phyloP scores from a whole-genome alignment of 441 rosid species.

The Adansonia madagascariensis region DNA sequence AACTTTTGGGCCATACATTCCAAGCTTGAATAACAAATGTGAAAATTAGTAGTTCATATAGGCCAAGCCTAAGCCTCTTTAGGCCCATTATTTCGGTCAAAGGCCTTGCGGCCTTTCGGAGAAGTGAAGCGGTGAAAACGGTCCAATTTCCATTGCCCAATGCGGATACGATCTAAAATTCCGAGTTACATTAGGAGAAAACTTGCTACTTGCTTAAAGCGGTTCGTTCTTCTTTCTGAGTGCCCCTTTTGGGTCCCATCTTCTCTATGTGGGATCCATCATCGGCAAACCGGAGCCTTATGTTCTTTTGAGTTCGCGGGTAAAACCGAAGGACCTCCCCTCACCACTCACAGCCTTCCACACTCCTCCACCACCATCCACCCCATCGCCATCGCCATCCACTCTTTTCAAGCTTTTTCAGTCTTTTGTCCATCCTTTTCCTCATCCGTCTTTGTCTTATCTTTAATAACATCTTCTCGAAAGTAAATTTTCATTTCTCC shows the following conservation, averaged over 20 bases:
- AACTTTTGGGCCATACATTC: not conserved
- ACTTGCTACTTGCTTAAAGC: too few species aligned
- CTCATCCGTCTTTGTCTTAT: not conserved
- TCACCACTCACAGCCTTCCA: not conserved
- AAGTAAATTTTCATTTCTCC: too few species aligned
- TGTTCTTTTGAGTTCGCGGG: not conserved
- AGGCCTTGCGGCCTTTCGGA: not conserved
- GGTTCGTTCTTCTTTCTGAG: too few species aligned
- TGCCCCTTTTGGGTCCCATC: not conserved
- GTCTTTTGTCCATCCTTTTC: conserved; percentile 15
- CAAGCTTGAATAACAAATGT: not conserved
- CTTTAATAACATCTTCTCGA: not conserved
- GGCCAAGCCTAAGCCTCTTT: not conserved
- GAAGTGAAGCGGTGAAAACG: not conserved
- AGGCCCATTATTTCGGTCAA: not conserved
- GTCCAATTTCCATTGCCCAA: not conserved
- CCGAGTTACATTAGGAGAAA: not conserved
- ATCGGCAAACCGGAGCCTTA: conserved; percentile 15
- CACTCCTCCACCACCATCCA: not conserved
- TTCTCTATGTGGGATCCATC: conserved; percentile 16
- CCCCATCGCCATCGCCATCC: conserved; percentile 9
- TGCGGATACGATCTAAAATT: not conserved
- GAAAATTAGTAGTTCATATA: not conserved
- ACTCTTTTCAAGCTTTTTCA: not conserved
- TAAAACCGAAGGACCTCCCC: not conserved